Evolutionary conservation across 2,329 filamentous ascomycete species (phyloP).

Genomic region (Hypocreales sp.): DNA sequence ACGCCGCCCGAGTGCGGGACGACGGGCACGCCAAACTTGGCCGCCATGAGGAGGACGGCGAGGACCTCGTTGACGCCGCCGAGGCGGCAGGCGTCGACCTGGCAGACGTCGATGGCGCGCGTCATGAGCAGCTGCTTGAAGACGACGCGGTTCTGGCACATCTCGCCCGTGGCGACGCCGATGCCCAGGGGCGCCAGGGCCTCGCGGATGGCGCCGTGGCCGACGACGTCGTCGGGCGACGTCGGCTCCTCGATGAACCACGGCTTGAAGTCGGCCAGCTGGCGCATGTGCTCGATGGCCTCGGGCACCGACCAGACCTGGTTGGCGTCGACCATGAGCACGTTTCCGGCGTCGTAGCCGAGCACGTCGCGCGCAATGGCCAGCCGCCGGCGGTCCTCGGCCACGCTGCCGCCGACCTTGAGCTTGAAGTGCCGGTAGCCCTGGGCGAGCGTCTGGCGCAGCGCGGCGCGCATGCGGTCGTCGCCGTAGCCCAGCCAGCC

Average conservation of each 20-base stretch:
- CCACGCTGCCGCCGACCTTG: slow-evolving; percentile 66
- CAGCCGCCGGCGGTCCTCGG: slow-evolving; percentile 55
- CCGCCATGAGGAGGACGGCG: slow-evolving; percentile 76
- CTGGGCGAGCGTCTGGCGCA: slow-evolving; percentile 57
- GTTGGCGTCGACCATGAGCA: slow-evolving; percentile 88
- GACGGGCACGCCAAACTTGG: slow-evolving; percentile 63
- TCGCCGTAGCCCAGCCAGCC: slow-evolving; percentile 87
- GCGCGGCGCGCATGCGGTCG: slow-evolving; percentile 65
- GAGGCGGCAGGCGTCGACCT: slow-evolving; percentile 80
- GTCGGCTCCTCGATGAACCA: slow-evolving; percentile 96
- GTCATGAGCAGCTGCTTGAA: slow-evolving; percentile 81
- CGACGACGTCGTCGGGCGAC: slow-evolving; percentile 75
- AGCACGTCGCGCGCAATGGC: slow-evolving; percentile 64
- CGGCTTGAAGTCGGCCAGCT: slow-evolving; percentile 68
- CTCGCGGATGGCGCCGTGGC: slow-evolving; percentile 72
- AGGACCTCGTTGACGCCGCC: slow-evolving; percentile 86
- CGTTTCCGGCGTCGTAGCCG: slow-evolving; percentile 67
- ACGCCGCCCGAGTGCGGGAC: slow-evolving; percentile 85
- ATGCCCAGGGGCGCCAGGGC: slow-evolving; percentile 62
- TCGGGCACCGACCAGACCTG: slow-evolving; percentile 87
- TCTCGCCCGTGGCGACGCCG: slow-evolving; percentile 81
- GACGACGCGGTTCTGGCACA: slow-evolving; percentile 88
- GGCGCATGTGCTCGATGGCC: slow-evolving; percentile 73
- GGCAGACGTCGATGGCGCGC: slow-evolving; percentile 73
- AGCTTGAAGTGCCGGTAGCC: slow-evolving; percentile 84